Evolutionary conservation across 352 stramenopile species (phyloP), one percentile per base, ranked within the genome.

Genomic region (Thalassiosira allenii): DNA sequence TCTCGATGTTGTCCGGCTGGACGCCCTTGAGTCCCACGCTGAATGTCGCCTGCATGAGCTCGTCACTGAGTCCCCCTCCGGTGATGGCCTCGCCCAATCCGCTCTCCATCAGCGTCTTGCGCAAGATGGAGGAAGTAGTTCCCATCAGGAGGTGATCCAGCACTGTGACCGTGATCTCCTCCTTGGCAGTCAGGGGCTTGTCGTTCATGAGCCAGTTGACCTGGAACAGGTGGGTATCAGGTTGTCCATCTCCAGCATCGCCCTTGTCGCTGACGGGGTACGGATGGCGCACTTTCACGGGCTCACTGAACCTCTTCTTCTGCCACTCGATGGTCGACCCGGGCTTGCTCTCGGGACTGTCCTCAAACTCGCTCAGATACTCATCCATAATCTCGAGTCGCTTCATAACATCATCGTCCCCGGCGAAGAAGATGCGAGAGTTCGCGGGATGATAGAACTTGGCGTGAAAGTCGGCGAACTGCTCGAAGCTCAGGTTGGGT

Each of bases 141-240:
- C 91, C 89, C 69, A 95, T 91, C 0, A 97, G 69, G 20, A 97
- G 86, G 73, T 95, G 90, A 79, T 97, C 90, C 58, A 96, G 75
- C 32, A 97, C 84, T 51, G 81, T 91, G 11, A 96, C 34, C 2
- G 89, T 91, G 12, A 96, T 81, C 27, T 94, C 86, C 63, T 96
- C 92, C 49, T 89, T 77, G 4, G 81, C 12, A 43, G 83, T 90
- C 3, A 96, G 67, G 8, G 87, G 87, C 40, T 79, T 67, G 66
- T 96, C 92, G 71, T 96, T 95, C 29, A 97, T 54, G 9, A 97
- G 79, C 94, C 94, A 97, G 73, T 96, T 96, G 9, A 96, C 72
- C 23, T 81, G 92, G 6, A 95, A 63, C 84, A 95, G 94, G 75
- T 96, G 91, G 22, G 88, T 93, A 59, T 91, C 84, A n/a, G 84